These are phyloP conservation scores for Picochlorum costavermella DNA, from an alignment of 139 green algal species.

Conservation along the genomic window DNA sequence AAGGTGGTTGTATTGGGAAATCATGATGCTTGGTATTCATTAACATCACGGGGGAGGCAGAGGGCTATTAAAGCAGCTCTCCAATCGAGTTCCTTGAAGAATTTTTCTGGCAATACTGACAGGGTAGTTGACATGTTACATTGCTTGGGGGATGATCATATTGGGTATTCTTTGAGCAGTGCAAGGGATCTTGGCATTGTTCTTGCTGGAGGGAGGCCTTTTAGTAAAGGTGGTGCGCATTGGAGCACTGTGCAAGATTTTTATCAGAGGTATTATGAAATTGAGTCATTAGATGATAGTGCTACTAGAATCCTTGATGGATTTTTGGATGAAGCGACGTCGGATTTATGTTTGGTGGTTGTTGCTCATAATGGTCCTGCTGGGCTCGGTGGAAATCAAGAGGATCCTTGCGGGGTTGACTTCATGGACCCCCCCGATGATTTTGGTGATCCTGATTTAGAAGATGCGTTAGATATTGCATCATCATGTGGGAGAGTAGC, in stretches of 20 bases:
- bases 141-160: constrained; percentile 36
- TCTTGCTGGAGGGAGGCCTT: constrained; percentile 47
- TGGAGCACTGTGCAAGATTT: constrained; percentile 40
- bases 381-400: constrained; percentile 35
- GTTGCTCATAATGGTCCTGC: constrained; percentile 60
- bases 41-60: constrained; percentile 14
- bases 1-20: constrained; percentile 58
- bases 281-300: constrained; percentile 28
- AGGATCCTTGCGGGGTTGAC: constrained; percentile 42
- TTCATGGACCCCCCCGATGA: constrained; percentile 31
- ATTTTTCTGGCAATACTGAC: neutral
- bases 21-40: constrained; percentile 48
- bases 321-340: constrained; percentile 7
- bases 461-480: constrained; percentile 28
- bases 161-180: constrained; percentile 36
- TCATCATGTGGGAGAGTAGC: constrained; percentile 12
- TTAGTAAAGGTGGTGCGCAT: constrained; percentile 37
- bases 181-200: constrained; percentile 29
- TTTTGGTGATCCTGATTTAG: constrained; percentile 50
- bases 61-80: constrained; percentile 2
- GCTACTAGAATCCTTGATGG: constrained; percentile 22
- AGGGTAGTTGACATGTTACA: constrained; percentile 24
- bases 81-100: neutral
- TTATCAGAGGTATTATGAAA: constrained; percentile 37
- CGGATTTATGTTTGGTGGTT: constrained; percentile 27